phyloP scores from a whole-genome alignment of 768 basidiomycete genomes.

The Termitomyces heimii region DNA sequence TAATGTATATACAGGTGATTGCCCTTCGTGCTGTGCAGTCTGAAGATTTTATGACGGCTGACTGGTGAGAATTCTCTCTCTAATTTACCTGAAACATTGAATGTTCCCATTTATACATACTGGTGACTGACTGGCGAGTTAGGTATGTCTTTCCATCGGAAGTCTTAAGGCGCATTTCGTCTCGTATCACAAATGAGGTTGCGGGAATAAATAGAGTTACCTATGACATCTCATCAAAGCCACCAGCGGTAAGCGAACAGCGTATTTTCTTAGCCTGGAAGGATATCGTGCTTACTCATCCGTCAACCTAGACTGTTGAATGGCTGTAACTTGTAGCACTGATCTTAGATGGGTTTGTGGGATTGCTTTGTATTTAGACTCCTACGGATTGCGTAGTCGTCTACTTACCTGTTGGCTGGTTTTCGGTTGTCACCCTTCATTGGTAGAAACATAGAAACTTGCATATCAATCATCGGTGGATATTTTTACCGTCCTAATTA shows the following conservation, averaged over 20 bases:
- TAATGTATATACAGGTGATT: slow-evolving; percentile 61
- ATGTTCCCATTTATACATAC: neutral
- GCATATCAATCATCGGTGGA: neutral
- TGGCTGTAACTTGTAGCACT: slow-evolving; percentile 29
- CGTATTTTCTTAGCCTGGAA: neutral
- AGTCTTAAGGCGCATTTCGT: slow-evolving; percentile 86
- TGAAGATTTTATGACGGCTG: slow-evolving; percentile 99
- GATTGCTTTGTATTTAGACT: neutral
- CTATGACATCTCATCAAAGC: slow-evolving; percentile 96
- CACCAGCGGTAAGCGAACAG: slow-evolving; percentile 66
- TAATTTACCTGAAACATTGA: no score
- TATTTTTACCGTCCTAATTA: slow-evolving; percentile 4
- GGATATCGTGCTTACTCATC: neutral
- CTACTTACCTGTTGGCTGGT: neutral
- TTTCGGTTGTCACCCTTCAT: neutral
- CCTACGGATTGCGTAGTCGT: neutral
- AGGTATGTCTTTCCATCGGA: slow-evolving; percentile 96
- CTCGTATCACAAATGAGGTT: slow-evolving; percentile 97
- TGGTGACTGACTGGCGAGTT: slow-evolving; percentile 9
- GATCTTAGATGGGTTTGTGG: neutral
- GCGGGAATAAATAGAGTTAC: slow-evolving; percentile 94
- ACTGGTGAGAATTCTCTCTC: slow-evolving; percentile 59
- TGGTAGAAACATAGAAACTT: neutral
- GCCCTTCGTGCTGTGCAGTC: slow-evolving; percentile 91
- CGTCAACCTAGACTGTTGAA: slow-evolving; percentile 38